Percentiles rank a stretch among this genome's conserved stretches.
Evolutionary conservation across 495 filamentous ascomycete species (phyloP).

Genomic region (Tuber aestivum): DNA sequence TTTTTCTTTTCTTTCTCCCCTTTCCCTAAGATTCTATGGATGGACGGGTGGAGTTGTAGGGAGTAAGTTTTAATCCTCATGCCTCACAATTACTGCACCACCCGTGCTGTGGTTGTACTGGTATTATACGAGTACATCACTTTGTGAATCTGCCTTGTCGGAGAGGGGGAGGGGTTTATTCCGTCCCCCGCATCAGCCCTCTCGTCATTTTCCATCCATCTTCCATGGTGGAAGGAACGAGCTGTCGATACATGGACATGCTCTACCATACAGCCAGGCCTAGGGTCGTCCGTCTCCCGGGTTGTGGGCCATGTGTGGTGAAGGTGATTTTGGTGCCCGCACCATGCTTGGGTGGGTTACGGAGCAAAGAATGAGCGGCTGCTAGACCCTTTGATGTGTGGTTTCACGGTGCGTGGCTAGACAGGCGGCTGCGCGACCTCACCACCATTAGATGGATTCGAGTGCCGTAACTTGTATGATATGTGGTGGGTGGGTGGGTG

Average conservation of each 20-base stretch:
- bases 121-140: too few species aligned
- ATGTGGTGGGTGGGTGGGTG: background rate
- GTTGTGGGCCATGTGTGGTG: background rate
- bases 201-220: background rate
- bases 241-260: background rate
- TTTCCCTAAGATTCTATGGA: background rate
- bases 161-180: background rate
- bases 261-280: background rate
- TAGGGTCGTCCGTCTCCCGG: background rate
- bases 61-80: background rate
- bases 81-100: background rate
- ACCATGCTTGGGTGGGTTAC: background rate
- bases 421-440: background rate
- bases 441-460: constrained; percentile 1
- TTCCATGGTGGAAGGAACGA: background rate
- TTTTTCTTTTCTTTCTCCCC: background rate
- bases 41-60: background rate
- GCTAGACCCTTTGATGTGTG: constrained; percentile 1
- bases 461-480: background rate
- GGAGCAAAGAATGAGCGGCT: background rate
- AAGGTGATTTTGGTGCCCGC: background rate
- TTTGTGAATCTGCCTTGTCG: background rate
- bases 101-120: background rate
- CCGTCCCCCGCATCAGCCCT: background rate
- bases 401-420: background rate